These are phyloP conservation scores for Microascus cirrosus DNA, from an alignment of 2,329 filamentous ascomycete species.

Conservation along the genomic window DNA sequence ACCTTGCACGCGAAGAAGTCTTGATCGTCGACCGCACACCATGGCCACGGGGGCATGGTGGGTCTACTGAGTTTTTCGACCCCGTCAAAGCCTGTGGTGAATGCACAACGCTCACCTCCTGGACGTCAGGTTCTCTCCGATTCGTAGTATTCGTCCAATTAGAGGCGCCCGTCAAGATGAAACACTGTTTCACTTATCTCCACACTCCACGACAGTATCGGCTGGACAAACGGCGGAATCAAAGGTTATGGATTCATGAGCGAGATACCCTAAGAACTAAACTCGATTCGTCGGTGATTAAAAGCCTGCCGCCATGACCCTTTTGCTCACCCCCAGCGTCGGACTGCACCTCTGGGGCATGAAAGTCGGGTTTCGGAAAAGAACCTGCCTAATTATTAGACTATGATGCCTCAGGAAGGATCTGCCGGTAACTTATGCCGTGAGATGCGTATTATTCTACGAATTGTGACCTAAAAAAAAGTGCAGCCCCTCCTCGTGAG, in stretches of 20 bases:
- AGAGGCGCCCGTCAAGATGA: neutral
- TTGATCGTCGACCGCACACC: too few species aligned
- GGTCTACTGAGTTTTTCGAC: too few species aligned
- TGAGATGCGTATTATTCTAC: neutral
- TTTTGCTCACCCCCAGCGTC: neutral
- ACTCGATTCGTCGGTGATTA: neutral
- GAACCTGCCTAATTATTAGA: neutral
- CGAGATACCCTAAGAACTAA: neutral
- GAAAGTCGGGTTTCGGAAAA: neutral
- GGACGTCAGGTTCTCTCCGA: neutral
- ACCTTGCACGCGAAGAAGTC: too few species aligned
- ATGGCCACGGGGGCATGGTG: too few species aligned
- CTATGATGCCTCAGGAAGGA: neutral
- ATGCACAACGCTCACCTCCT: neutral
- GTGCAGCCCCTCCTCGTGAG: too few species aligned
- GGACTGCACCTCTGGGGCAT: neutral
- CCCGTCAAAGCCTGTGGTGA: neutral
- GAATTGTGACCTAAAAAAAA: neutral
- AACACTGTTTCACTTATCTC: neutral
- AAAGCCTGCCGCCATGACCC: neutral
- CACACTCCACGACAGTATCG: neutral
- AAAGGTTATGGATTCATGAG: neutral
- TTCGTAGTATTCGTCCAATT: too few species aligned
- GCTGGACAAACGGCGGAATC: neutral
- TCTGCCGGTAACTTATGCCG: neutral